These are phyloP conservation scores for Pichia deserticola DNA, from an alignment of 805 yeast species.

Conservation along the genomic window DNA sequence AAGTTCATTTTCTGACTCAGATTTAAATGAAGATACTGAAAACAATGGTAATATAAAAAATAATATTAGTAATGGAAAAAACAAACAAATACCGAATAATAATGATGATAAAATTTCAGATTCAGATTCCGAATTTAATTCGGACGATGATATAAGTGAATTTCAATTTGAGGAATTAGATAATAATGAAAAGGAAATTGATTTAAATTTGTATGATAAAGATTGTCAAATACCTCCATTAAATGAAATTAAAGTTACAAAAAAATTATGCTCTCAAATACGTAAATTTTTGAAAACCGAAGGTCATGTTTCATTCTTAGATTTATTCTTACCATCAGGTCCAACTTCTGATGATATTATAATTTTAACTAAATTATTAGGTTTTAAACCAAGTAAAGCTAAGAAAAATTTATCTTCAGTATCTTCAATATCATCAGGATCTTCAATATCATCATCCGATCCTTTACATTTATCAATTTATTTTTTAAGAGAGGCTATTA, in stretches of 20 bases:
- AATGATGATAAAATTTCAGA: not conserved
- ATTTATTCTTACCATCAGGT: constrained; percentile 44
- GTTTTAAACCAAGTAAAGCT: constrained; percentile 33
- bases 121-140: constrained; percentile 1
- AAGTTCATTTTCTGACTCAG: not conserved
- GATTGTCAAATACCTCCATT: constrained; percentile 14
- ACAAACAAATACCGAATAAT: not conserved
- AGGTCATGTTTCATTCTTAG: constrained; percentile 57
- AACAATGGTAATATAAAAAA: not conserved
- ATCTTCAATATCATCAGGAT: not conserved
- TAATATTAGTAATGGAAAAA: not conserved
- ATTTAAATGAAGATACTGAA: not conserved
- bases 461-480: constrained; percentile 31
- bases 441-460: constrained; percentile 1
- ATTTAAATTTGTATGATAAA: constrained; percentile 4
- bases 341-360: constrained; percentile 53
- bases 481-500: constrained; percentile 56
- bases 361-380: constrained; percentile 52
- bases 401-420: constrained; percentile 7
- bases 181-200: constrained; percentile 1
- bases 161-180: constrained; percentile 6
- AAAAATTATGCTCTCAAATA: constrained; percentile 38
- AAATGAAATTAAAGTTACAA: constrained; percentile 25
- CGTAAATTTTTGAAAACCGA: constrained; percentile 47
- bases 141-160: constrained; percentile 12